Evolutionary conservation across 257 asterid species (phyloP), one percentile per base, ranked within the genome.

Genomic region (Paulownia fortunei): DNA sequence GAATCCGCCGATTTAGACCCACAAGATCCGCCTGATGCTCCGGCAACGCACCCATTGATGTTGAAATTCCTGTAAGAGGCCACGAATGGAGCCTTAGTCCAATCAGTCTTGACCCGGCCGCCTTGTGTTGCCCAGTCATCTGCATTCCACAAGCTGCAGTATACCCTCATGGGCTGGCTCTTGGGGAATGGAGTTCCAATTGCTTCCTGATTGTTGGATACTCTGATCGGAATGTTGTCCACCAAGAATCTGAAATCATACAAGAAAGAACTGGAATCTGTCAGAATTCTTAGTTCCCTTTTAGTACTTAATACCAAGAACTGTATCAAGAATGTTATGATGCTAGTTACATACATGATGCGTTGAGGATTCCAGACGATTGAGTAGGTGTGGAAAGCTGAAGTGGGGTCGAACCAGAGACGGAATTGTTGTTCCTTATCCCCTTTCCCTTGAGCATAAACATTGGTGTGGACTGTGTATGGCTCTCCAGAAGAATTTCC

Each of bases 71-170:
- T n/a, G n/a, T n/a, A n/a, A n/a, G n/a, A n/a, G n/a, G n/a, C n/a
- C n/a, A n/a, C n/a, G n/a, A n/a, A n/a, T n/a, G n/a, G n/a, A n/a
- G n/a, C n/a, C n/a, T n/a, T n/a, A n/a, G n/a, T n/a, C n/a, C n/a
- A n/a, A n/a, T n/a, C n/a, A n/a, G n/a, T n/a, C n/a, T n/a, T n/a
- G n/a, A n/a, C n/a, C n/a, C n/a, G n/a, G n/a, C n/a, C n/a, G n/a
- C n/a, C n/a, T n/a, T n/a, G n/a, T n/a, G n/a, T n/a, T n/a, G n/a
- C n/a, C n/a, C n/a, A n/a, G n/a, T n/a, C n/a, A n/a, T n/a, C n/a
- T n/a, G n/a, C n/a, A n/a, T n/a, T n/a, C n/a, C 80, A 64, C 46
- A 76, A 10, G 66, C 80, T 76, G 80, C 80, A 76, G 69, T 26
- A 41, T 0, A 76, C 76, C 2, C 69, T 77, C 81, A 77, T 67